Evolutionary conservation across 345 rosid species (phyloP), one percentile per base, ranked within the genome.

Genomic region (Gossypium mustelinum): DNA sequence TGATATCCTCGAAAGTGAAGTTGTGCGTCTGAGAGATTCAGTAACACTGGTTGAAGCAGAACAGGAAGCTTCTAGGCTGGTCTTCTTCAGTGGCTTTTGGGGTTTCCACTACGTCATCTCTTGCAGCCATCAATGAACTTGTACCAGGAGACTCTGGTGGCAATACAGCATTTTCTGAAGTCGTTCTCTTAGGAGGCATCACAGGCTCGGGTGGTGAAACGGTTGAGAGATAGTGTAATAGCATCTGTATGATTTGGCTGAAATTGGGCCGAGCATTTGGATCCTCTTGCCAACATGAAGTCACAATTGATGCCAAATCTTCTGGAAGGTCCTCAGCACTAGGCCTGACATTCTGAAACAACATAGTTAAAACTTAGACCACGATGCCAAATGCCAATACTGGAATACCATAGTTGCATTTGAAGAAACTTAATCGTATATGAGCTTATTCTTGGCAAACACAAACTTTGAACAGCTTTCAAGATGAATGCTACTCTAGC

Each of bases 221-320:
- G 9, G 87, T 85, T 5, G 92, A 84, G 73, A 95, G 91, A 81
- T 85, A 90, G 67, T 72, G 89, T 54, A 86, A 81, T 25, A 95
- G 94, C 99, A 89, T 95, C 79, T 86, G 97, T 69, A 91, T 93
- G 41, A 95, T 95, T 72, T 93, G 85, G 27, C 81, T 87, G 89
- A 95, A 95, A 78, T 90, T 83, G 3, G 99, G 98, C 25, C 99
- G 81, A 62, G 87, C 84, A 74, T 89, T 89, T n/a, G 99, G 94
- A 84, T 95, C 98, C 81, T 95, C 98, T 80, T 91, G 86, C 99
- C 99, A 95, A 75, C 99, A 95, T 16, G 98, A 89, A 14, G 97
- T 88, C 55, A 95, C 93, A 0, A 93, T 91, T 82, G 79, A 57
- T 0, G 91, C 97, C 78, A 95, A 75, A 29, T 90, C 98, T 71